A percentile compares a stretch with the other conserved stretches of the same genome.
These are phyloP conservation scores for Barnettozyma salicaria DNA, from an alignment of 805 yeast species.

Conservation along the genomic window DNA sequence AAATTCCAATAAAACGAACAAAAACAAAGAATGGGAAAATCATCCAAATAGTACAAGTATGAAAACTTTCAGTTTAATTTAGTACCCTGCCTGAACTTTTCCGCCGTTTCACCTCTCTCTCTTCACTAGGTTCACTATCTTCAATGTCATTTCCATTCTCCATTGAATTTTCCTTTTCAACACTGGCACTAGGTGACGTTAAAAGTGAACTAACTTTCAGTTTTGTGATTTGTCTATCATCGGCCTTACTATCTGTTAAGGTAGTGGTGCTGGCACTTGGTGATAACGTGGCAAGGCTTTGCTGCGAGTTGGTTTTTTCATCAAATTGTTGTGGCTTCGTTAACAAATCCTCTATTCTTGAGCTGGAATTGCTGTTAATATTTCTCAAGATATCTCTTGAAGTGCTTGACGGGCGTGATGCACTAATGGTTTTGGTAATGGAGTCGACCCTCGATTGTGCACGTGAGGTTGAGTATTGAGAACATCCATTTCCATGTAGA, in stretches of 20 bases:
- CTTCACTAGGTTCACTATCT: conserved; percentile 1
- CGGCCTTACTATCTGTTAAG: conserved; percentile 1
- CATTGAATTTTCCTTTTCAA: not conserved
- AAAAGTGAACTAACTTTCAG: conserved; percentile 21
- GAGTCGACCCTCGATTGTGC: not conserved
- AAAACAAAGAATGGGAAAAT: not conserved
- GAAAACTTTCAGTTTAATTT: conserved; percentile 4
- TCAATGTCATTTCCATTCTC: conserved; percentile 1
- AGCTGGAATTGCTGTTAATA: not conserved
- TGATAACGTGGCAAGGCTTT: too few relatives aligned
- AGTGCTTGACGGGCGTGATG: not conserved
- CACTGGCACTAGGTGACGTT: conserved; percentile 13
- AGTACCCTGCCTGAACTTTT: not conserved
- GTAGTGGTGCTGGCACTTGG: too few relatives aligned
- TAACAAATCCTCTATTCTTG: not conserved
- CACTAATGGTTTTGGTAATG: not conserved
- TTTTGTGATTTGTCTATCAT: not conserved
- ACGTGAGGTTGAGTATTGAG: too few relatives aligned
- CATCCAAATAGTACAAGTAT: not conserved
- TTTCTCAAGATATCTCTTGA: too few relatives aligned
- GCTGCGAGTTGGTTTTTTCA: too few relatives aligned
- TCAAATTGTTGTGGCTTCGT: not conserved
- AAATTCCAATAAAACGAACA: too few relatives aligned
- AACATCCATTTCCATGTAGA: too few relatives aligned
- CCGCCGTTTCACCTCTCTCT: not conserved